These are phyloP conservation scores for Penicillium daleae DNA, from an alignment of 495 filamentous ascomycete species.

Conservation along the genomic window DNA sequence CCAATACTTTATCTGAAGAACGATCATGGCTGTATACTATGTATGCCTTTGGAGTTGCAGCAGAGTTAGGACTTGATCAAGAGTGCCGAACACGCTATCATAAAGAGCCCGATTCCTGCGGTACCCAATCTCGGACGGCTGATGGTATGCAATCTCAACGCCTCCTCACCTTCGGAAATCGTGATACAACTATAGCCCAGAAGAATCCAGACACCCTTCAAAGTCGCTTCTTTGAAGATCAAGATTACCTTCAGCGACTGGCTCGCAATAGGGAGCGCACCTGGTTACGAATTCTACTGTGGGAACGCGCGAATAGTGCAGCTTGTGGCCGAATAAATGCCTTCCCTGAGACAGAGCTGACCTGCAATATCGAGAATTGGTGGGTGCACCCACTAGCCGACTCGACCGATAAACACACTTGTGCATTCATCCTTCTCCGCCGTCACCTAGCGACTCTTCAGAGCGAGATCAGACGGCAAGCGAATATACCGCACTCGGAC, in stretches of 20 bases:
- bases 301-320: slow-evolving; percentile 38
- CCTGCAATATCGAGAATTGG: slow-evolving; percentile 27
- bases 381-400: slow-evolving; percentile 33
- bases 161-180: background rate
- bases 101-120: background rate
- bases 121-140: background rate
- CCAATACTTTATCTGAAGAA: slow-evolving; percentile 28
- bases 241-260: slow-evolving; percentile 15
- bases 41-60: slow-evolving; percentile 33
- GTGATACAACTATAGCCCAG: background rate
- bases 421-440: slow-evolving; percentile 31
- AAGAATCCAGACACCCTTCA: background rate
- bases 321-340: slow-evolving; percentile 26
- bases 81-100: background rate
- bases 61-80: slow-evolving; percentile 33
- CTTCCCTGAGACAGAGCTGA: slow-evolving; percentile 34
- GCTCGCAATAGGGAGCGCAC: slow-evolving; percentile 32
- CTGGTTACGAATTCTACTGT: slow-evolving; percentile 33
- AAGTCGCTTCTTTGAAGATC: background rate
- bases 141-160: background rate
- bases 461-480: slow-evolving; percentile 14
- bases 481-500: slow-evolving; percentile 5
- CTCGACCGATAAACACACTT: slow-evolving; percentile 31
- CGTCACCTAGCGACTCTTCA: slow-evolving; percentile 22
- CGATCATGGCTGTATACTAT: slow-evolving; percentile 35